Base-by-base conservation (phyloP, 2,329 filamentous ascomycete genomes). In the Fusarium sp. region DNA sequence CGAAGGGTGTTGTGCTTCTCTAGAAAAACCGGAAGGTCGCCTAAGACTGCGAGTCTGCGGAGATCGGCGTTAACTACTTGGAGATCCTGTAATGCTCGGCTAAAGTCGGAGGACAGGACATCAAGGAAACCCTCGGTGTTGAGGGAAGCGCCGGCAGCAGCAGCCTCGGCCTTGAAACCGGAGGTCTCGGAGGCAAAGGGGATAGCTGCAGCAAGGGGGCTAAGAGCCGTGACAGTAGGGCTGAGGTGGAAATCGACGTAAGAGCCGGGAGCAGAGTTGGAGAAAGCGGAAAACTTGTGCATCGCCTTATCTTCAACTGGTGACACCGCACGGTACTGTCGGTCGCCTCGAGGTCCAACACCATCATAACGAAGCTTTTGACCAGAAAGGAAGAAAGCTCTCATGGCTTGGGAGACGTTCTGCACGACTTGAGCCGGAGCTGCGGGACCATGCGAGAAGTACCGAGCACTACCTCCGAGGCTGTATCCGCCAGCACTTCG, bases 341-440 rank as follows among this genome's bases (percentile, higher is more conserved):
- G 91, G 79, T 94, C 89, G 43, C 94, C 94, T 12, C 85, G 88
- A 17, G 87, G 79, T 54, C 90, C 89, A 42, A 91, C 77, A 14
- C 95, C 95, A 76, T 97, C 92, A 72, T 94, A 97, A 58, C 92
- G 91, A 11, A 91, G 90, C 77, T 94, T 96, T 74, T 97, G 89
- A 0, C 96, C 96, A 0, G 92, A 94, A n/a, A 97, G 85, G 80
- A 93, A 91, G 80, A 99, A 97, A 14, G 94, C 94, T 53, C 96
- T 89, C 74, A 98, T 90, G 7, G 94, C 96, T 71, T 94, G 90
- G 14, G 93, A 97, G n/a, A 97, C 95, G 79, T 97, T 97, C 78
- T 96, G 91, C 50, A 98, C 88, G 45, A 98, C 93, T 77, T 98
- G 93, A 2, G 94, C 93, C 38, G 93, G 94, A 9, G 90, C 88